These are phyloP conservation scores for Xylaria sp. DNA, from an alignment of 2,329 filamentous ascomycete species.

Conservation along the genomic window DNA sequence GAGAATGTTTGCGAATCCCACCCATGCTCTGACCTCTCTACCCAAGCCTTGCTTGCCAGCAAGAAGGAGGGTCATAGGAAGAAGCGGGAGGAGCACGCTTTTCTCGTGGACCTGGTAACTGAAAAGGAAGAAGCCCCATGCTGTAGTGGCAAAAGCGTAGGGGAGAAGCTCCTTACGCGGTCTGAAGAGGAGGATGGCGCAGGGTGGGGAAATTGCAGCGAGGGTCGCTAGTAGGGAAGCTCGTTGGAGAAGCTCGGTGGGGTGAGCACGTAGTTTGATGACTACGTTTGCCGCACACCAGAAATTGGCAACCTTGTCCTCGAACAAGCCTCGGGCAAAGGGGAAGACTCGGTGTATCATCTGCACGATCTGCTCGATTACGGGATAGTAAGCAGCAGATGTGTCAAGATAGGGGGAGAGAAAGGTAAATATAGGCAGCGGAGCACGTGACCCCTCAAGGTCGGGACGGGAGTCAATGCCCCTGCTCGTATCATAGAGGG, in stretches of 20 bases:
- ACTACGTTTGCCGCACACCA: conserved; percentile 95
- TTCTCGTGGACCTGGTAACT: conserved; percentile 99
- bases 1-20: conserved; percentile 93
- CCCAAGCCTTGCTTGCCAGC: conserved; percentile 81
- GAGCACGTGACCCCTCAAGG: conserved; percentile 66
- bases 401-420: conserved; percentile 70
- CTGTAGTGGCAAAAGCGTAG: conserved; percentile 81
- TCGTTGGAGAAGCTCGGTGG: conserved; percentile 76
- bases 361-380: conserved; percentile 82
- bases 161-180: conserved; percentile 83
- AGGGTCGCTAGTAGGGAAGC: conserved; percentile 81
- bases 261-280: conserved; percentile 84
- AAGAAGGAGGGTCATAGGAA: conserved; percentile 92
- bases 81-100: conserved; percentile 88
- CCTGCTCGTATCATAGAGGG: conserved; percentile 73
- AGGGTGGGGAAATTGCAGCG: conserved; percentile 80
- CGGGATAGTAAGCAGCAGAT: conserved; percentile 76
- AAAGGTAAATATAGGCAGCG: conserved; percentile 71
- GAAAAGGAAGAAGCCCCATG: conserved; percentile 98
- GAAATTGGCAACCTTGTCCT: conserved; percentile 98
- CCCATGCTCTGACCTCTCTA: conserved; percentile 84
- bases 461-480: conserved; percentile 69
- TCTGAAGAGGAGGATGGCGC: conserved; percentile 79
- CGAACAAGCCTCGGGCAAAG: conserved; percentile 93
- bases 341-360: conserved; percentile 94